These are phyloP conservation scores for Dentipellis sp. DNA, from an alignment of 768 basidiomycete genomes.

Conservation along the genomic window DNA sequence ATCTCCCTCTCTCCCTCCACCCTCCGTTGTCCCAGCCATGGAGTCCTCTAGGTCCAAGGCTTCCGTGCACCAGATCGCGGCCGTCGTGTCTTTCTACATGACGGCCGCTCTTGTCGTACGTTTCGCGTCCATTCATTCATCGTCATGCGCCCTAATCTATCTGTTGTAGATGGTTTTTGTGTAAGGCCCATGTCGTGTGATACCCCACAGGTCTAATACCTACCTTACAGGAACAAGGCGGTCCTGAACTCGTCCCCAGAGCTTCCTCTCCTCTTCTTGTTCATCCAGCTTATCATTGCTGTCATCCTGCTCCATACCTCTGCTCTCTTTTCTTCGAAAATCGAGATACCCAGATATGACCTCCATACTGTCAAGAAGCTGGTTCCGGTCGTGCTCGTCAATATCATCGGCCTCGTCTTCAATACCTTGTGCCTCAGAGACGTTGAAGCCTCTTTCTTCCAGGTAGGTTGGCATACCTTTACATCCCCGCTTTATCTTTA, in stretches of 20 bases:
- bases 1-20: not conserved
- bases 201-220: conserved; percentile 1
- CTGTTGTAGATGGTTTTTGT: conserved; percentile 38
- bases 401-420: conserved; percentile 69
- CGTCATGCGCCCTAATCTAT: not conserved
- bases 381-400: conserved; percentile 53
- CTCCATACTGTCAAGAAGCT: conserved; percentile 46
- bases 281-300: conserved; percentile 60
- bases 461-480: conserved; percentile 29
- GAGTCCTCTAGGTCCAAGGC: conserved; percentile 20
- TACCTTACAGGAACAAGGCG: conserved; percentile 54
- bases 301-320: conserved; percentile 53
- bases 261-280: conserved; percentile 57
- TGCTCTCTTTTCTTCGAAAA: conserved; percentile 34
- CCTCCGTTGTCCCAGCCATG: conserved; percentile 18
- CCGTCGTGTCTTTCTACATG: conserved; percentile 78
- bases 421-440: conserved; percentile 71
- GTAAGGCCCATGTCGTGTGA: conserved; percentile 19
- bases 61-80: conserved; percentile 44
- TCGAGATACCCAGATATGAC: conserved; percentile 52
- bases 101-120: conserved; percentile 61
- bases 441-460: conserved; percentile 78
- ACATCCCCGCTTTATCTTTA: not conserved
- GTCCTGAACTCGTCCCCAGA: conserved; percentile 60
- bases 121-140: conserved; percentile 12